Percentiles rank a stretch among this genome's conserved stretches.
Conservation (phyloP, 2,329 filamentous ascomycete genomes). For the Cladosporium cucumerinum region DNA sequence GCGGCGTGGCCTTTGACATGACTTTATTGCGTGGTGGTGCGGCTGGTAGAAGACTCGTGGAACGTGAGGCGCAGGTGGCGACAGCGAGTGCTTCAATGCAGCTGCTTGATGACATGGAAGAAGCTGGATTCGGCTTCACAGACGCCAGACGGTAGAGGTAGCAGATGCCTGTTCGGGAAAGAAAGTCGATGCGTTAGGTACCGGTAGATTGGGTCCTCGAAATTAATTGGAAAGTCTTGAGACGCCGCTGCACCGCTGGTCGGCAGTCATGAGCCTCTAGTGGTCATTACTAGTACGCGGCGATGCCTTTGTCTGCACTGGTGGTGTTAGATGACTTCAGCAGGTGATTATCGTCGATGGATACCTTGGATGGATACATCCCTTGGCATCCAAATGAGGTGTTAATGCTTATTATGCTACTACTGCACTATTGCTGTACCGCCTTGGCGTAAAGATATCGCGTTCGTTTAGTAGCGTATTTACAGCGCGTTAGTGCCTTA, state of each 20-base stretch:
- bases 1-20: background rate
- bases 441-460: too few species aligned
- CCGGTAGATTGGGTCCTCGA: background rate
- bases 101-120: background rate
- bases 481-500: too few species aligned
- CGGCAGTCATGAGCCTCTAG: background rate
- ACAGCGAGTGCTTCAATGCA: background rate
- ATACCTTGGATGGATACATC: too few species aligned
- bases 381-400: too few species aligned
- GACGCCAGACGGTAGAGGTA: background rate
- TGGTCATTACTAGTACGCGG: background rate
- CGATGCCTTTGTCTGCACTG: background rate
- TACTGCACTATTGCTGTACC: too few species aligned
- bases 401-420: too few species aligned
- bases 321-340: too few species aligned
- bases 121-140: background rate
- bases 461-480: too few species aligned
- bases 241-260: background rate
- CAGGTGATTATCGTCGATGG: too few species aligned
- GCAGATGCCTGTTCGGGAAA: background rate
- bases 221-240: background rate
- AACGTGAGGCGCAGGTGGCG: background rate
- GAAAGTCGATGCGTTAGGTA: background rate
- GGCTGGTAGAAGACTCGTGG: background rate
- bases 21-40: background rate